Conservation (phyloP, 768 basidiomycete genomes). For the Mycena albidolilacea region DNA sequence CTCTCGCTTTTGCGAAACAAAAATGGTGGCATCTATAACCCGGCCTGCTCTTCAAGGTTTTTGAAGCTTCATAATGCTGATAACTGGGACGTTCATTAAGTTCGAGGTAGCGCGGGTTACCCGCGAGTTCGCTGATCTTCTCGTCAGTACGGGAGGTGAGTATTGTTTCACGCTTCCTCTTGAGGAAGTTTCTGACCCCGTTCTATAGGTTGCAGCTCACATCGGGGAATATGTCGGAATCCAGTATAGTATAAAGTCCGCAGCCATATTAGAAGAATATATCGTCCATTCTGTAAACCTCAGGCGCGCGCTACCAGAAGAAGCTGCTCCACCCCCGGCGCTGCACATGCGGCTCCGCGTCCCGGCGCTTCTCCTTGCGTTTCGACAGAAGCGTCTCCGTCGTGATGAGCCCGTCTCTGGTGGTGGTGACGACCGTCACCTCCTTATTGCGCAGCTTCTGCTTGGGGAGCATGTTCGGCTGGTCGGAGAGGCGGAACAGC, state of each 20-base stretch:
- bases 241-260: neutral
- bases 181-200: no score
- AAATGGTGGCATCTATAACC: no score
- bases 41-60: no score
- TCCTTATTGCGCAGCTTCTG: constrained; percentile 62
- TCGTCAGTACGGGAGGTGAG: no score
- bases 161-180: no score
- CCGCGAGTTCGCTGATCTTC: no score
- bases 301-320: constrained; percentile 17
- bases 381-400: constrained; percentile 32
- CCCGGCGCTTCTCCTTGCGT: constrained; percentile 37
- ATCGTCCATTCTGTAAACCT: neutral
- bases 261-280: constrained; percentile 7
- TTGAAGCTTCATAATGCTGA: no score
- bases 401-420: constrained; percentile 34
- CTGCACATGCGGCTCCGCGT: neutral
- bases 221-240: neutral
- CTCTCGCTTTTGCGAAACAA: no score
- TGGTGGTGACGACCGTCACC: constrained; percentile 35
- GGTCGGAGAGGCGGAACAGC: constrained; percentile 58
- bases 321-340: constrained; percentile 21
- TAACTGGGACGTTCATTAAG: no score
- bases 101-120: no score
- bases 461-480: constrained; percentile 80
- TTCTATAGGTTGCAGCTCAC: neutral